Conservation (phyloP, 2,329 filamentous ascomycete genomes). For the Penicillium sp. region DNA sequence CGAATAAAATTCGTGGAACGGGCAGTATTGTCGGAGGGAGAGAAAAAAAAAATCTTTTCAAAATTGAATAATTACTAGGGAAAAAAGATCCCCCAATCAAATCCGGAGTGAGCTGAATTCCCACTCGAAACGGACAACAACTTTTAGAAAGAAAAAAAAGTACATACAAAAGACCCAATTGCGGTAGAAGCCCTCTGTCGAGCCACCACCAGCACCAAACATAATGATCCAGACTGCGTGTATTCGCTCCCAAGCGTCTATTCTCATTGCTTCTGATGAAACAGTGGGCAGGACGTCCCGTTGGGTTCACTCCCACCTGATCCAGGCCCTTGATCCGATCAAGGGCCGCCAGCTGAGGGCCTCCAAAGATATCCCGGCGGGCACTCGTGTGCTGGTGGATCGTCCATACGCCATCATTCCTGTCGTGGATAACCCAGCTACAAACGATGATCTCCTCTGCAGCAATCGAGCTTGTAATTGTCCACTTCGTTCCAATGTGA, state of each 20-base stretch:
- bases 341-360: conserved; percentile 30
- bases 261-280: background rate
- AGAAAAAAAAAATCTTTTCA: no score
- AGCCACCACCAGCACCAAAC: no score
- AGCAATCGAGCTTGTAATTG: conserved; percentile 27
- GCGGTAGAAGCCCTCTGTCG: no score
- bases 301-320: conserved; percentile 28
- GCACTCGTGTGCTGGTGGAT: conserved; percentile 25
- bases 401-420: conserved; percentile 29
- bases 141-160: no score
- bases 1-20: no score
- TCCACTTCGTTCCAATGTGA: conserved; percentile 3
- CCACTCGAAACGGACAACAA: no score
- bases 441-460: conserved; percentile 24
- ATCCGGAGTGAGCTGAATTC: no score
- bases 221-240: background rate
- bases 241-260: conserved; percentile 5
- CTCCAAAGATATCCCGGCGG: conserved; percentile 19
- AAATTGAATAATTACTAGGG: no score
- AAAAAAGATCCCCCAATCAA: no score
- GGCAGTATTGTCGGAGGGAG: no score
- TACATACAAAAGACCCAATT: no score
- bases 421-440: conserved; percentile 22
- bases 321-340: conserved; percentile 21
- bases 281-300: conserved; percentile 6